Evolutionary conservation across 768 basidiomycete genomes (phyloP), one percentile per base, ranked within the genome.

Genomic region (Scleroderma bovista): DNA sequence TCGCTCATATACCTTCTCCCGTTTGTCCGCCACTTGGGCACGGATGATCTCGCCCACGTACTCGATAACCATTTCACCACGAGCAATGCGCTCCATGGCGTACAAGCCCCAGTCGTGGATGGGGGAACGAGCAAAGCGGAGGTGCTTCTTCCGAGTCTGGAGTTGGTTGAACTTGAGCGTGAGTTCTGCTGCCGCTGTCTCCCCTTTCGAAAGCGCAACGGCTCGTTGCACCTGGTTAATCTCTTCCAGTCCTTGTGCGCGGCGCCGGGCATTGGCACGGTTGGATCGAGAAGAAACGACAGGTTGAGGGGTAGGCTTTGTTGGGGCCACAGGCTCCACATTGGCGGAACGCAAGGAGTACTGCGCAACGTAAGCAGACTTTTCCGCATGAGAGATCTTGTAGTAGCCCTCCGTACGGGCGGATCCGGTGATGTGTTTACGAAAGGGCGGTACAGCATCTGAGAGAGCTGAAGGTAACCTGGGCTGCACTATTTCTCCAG

Each of bases 71-170:
- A 99, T 97, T 72, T 99, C 96, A 4, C 93, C 93, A 33, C 80
- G 73, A 6, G 87, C 81, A 57, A 99, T 97, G 61, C 82, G 81
- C 74, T 99, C 96, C 88, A 96, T 89, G 26, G 96, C 94, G 65
- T 97, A 99, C 61, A 99, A 65, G 4, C 96, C 96, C 89, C 95
- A 99, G 59, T 95, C 94, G 63, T 99, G 95, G 51, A 99, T 99
- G 16, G 93, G 93, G 22, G 90, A 93, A 37, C 93, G 77, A 4
- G 92, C 88, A 60, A 99, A 99, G 31, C 92, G 84, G 32, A 99
- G 78, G 60, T 95, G 93, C 72, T 99, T 99, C 82, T 98, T 98
- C 55, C 96, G 75, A 32, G 94, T 93, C 69, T 96, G 91, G 20
- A 99, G 79, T 72, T 98, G 96, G 67, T 98, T 98, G 75, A 98